These are phyloP conservation scores for Hansenula anomala DNA, from an alignment of 1,139 yeast species.

Conservation along the genomic window DNA sequence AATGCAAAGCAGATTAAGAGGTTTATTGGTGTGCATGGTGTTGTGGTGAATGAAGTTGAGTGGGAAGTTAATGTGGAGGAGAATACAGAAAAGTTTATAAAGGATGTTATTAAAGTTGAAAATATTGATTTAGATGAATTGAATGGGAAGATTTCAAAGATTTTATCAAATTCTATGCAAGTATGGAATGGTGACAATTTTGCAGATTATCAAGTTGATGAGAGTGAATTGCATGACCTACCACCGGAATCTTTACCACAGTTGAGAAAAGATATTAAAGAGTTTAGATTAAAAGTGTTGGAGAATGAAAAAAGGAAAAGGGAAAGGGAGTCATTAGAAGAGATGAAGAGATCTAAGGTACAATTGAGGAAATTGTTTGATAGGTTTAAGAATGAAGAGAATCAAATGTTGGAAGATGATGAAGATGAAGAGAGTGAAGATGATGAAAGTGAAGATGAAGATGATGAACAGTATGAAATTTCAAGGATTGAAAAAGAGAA, in stretches of 20 bases:
- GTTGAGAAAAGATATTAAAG: slow-evolving; percentile 53
- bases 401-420: slow-evolving; percentile 22
- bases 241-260: slow-evolving; percentile 56
- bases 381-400: slow-evolving; percentile 33
- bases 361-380: slow-evolving; percentile 48
- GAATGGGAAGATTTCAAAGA: background rate
- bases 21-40: slow-evolving; percentile 5
- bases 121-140: background rate
- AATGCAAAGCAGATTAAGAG: slow-evolving; percentile 5
- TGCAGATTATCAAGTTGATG: slow-evolving; percentile 49
- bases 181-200: background rate
- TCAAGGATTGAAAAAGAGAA: slow-evolving; percentile 19
- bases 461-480: slow-evolving; percentile 24
- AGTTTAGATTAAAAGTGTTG: slow-evolving; percentile 58
- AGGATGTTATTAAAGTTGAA: slow-evolving; percentile 7
- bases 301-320: slow-evolving; percentile 54
- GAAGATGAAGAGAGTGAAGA: slow-evolving; percentile 17
- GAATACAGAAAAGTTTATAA: slow-evolving; percentile 7
- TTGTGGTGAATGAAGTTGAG: slow-evolving; percentile 3
- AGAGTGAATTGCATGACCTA: slow-evolving; percentile 55
- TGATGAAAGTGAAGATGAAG: slow-evolving; percentile 22
- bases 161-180: slow-evolving; percentile 2
- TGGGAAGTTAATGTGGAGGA: slow-evolving; percentile 28
- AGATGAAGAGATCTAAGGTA: slow-evolving; percentile 45
- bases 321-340: slow-evolving; percentile 45